These are phyloP conservation scores for Cladosporium sphaerospermum DNA, from an alignment of 2,329 filamentous ascomycete species.

Conservation along the genomic window DNA sequence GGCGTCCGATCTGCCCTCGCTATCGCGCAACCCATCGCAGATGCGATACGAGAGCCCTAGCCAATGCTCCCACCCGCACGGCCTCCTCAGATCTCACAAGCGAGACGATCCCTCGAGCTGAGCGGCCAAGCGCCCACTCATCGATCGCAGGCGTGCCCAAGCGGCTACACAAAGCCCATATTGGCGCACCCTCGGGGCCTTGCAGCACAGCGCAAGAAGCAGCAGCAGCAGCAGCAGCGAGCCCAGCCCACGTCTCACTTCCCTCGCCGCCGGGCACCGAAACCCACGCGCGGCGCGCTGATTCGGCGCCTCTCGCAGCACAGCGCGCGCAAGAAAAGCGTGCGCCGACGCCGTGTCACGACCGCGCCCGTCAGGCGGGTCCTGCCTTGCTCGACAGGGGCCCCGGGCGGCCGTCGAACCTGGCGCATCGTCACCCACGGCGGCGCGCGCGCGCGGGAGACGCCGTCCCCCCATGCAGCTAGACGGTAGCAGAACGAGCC, in stretches of 20 bases:
- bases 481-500: constrained; percentile 4
- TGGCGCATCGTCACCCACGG: too few relatives aligned
- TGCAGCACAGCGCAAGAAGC: background rate
- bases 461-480: background rate
- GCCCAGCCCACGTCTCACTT: constrained; percentile 7
- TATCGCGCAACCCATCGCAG: too few relatives aligned
- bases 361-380: constrained; percentile 6
- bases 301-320: constrained; percentile 8
- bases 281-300: background rate
- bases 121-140: constrained; percentile 1
- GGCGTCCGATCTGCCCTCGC: constrained; percentile 1
- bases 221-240: background rate
- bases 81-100: constrained; percentile 4
- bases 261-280: background rate
- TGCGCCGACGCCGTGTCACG: constrained; percentile 8
- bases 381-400: constrained; percentile 4
- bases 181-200: background rate
- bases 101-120: background rate
- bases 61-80: too few relatives aligned
- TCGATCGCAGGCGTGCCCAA: background rate
- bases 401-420: background rate
- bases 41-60: too few relatives aligned
- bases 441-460: background rate
- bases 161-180: constrained; percentile 8
- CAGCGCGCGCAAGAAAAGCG: constrained; percentile 4